Evolutionary conservation across 139 green algal genomes (phyloP).

Genomic region (Chlamydomonas asymmetrica): DNA sequence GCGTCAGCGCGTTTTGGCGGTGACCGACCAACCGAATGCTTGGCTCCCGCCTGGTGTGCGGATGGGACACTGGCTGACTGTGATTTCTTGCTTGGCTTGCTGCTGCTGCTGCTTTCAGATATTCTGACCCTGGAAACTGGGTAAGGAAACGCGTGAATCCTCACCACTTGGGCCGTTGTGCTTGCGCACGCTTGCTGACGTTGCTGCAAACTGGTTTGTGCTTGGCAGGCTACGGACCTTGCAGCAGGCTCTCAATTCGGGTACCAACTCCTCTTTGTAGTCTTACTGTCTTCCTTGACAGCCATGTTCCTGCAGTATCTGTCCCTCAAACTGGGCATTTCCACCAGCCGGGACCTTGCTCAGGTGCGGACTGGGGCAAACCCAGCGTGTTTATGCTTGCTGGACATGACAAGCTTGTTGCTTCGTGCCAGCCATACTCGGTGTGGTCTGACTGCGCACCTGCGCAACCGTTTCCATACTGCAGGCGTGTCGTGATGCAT

Average conservation of each 20-base stretch:
- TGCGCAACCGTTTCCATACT: not conserved
- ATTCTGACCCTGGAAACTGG: conserved; percentile 55
- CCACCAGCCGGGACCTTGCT: conserved; percentile 56
- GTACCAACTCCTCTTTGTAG: conserved; percentile 61
- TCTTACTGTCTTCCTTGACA: conserved; percentile 46
- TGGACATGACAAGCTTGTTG: too few relatives aligned
- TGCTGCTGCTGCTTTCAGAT: not conserved
- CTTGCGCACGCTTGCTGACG: too few relatives aligned
- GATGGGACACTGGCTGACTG: not conserved
- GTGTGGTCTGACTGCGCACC: too few relatives aligned
- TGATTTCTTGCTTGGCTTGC: not conserved
- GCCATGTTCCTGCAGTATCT: conserved; percentile 67
- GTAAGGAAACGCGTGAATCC: too few relatives aligned
- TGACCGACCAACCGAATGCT: not conserved
- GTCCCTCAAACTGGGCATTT: conserved; percentile 55
- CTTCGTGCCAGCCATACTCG: not conserved
- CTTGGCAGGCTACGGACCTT: conserved; percentile 56
- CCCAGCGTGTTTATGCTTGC: too few relatives aligned
- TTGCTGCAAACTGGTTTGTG: too few relatives aligned
- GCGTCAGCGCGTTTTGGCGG: not conserved
- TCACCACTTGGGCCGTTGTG: too few relatives aligned
- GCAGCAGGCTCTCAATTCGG: conserved; percentile 40
- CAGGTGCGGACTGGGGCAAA: conserved; percentile 40
- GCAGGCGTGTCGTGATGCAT: conserved; percentile 58
- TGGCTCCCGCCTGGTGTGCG: not conserved